Base-by-base conservation (phyloP, 495 filamentous ascomycete species). In the Darksidea phi region DNA sequence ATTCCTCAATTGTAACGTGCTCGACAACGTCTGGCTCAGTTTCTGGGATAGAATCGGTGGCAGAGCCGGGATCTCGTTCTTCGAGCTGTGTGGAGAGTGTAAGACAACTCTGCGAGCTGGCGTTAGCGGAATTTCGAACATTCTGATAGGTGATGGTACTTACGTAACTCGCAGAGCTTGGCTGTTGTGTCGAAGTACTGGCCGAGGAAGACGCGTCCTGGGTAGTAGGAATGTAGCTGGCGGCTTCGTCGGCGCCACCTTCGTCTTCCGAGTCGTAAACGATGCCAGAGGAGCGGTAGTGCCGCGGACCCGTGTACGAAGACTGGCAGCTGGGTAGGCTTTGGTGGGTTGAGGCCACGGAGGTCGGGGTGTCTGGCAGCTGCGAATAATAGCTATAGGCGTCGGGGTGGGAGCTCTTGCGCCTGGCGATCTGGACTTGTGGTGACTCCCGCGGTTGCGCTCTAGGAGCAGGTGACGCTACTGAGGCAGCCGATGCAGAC, bases 191-290 rank as follows among this genome's bases (percentile, higher is more conserved):
- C 2, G 56, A 59, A 20, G 18, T 13, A 15, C 48, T 18, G n/a
- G 36, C 36, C 1, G 21, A 20, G 17, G 48, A 18, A 13, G 49
- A 52, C 4, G 47, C 21, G n/a, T 41, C 28, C 32, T 42, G 28
- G 6, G 51, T 21, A 6, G 50, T 37, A 8, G 48, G 57, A 1
- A 45, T 11, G 57, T 60, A 60, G 36, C 57, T 48, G 10, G 15
- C 24, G 23, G 49, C 52, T 1, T 38, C 50, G 42, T n/a, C 17
- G 15, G 37, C 52, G 0, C 15, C 50, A 26, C 7, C 17, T 13
- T 18, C 17, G 45, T 42, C 52, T 21, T 61, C 48, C 5, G 59
- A 54, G 17, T 61, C 50, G 6, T 49, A 50, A 3, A 61, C 45
- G 20, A 61, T 42, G 20, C 59, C 51, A 4, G 50, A 54, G 1